Evolutionary conservation across 1,284 basidiomycete species (phyloP), one percentile per base, ranked within the genome.

Genomic region (Cryptococcus floricola): DNA sequence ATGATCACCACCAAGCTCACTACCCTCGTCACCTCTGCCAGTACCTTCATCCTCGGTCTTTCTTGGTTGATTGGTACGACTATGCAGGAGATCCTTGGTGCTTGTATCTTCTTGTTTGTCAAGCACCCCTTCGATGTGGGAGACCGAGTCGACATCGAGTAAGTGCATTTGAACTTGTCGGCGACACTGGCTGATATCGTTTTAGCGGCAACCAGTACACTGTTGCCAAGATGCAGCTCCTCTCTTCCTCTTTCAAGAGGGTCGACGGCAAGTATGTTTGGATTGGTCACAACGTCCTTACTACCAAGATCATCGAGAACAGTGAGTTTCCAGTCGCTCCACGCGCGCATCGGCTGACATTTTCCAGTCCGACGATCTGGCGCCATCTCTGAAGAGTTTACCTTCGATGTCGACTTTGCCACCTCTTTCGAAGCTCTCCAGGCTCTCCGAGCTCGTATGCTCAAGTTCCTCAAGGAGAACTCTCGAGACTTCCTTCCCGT

Each of bases 121-220:
- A 83, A 83, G 72, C 87, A 91, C 73, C 88, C 89, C 0, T 93
- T 87, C 80, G 91, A 94, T 74, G 90, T 94, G 19, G 90, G 90
- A 50, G 92, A 96, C 76, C 79, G 86, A 41, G 82, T 93, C 31
- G 78, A 81, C 55, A 75, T 81, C 51, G 78, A 78, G 65, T 70
- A 50, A 48, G 48, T 48, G 48, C 39, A 46, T 27, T 37, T 38
- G 16, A 7, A 43, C 0, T 27, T 25, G 16, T n/a, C 9, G 41
- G n/a, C n/a, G 18, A 34, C 23, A 18, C 49, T 34, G 25, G 50
- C 38, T 56, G 52, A 52, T 50, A 6, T 54, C 18, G 44, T 51
- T 53, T 39, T 52, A 61, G 62, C 63, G 67, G 59, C 48, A 62
- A 68, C 50, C 62, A 74, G 16, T 94, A 89, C 75, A 88, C 87